Base-by-base conservation (phyloP, 2,329 filamentous ascomycete species). In the Aspergillus arachidicola region DNA sequence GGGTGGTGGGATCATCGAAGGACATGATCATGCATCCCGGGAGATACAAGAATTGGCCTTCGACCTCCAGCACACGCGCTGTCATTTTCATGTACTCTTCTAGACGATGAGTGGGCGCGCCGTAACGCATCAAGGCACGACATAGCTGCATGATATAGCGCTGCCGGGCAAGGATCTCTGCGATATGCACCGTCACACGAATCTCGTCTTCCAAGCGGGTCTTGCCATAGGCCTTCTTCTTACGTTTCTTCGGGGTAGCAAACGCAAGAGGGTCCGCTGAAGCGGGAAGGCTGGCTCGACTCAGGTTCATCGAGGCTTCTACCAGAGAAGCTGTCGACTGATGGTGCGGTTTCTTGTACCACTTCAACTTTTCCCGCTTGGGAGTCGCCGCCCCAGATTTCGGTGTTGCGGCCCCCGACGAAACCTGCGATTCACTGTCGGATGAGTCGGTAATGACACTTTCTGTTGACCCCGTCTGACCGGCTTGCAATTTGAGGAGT, bases 81-180 rank as follows among this genome's bases (percentile, higher is more conserved):
- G 91, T 93, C 91, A 94, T 96, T 68, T 86, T 89, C 86, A 97
- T 89, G 76, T 96, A 96, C 73, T 96, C 80, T 78, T 97, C 94
- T 11, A 97, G 82, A 23, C 94, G 89, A 79, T 97, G 94, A 0
- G 93, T 96, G 1, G 94, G 94, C 0, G 94, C 94, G 23, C 94
- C 94, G 68, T 92, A 97, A 72, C 88, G 84, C 93, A 97, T 97
- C 60, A 97, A 81, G 1, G 92, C 91, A 41, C 89, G 87, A 73
- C 93, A 97, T 45, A 97, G 85, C 77, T 92, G 93, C 64, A 94
- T 84, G 19, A 97, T 85, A 74, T 96, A 97, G 53, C 87, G 87
- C 70, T 97, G 93, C 2, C 93, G 87, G 54, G 89, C 87, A 26
- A 97, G 84, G 21, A 91, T 94, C 64, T 87, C 85, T n/a, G 85